A percentile compares a stretch with the other conserved stretches of the same genome.
phyloP scores from a whole-genome alignment of 1,284 basidiomycete species.

The Rhodotorula sp. region DNA sequence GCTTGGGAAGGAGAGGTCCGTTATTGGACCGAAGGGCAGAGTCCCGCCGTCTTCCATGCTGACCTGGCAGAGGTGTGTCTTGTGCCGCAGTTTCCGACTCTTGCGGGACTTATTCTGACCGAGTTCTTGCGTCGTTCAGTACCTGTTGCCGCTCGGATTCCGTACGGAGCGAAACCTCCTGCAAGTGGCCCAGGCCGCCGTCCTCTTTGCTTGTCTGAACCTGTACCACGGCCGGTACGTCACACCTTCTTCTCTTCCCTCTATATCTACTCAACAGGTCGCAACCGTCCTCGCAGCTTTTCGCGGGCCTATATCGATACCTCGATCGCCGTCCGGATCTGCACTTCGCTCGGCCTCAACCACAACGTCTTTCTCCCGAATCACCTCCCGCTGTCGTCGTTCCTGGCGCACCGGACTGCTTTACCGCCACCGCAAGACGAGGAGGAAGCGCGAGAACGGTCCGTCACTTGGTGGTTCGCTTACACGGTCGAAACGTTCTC shows the following conservation, averaged over 20 bases:
- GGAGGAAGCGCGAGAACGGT: slow-evolving; percentile 13
- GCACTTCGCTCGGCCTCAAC: slow-evolving; percentile 63
- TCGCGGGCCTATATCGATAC: slow-evolving; percentile 85
- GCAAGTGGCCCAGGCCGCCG: slow-evolving; percentile 76
- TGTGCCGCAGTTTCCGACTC: too few species aligned
- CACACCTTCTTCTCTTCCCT: not conserved
- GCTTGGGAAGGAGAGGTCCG: slow-evolving; percentile 46
- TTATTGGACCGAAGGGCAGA: slow-evolving; percentile 14
- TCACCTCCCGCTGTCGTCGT: not conserved
- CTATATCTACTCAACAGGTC: not conserved
- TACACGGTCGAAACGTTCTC: slow-evolving; percentile 29
- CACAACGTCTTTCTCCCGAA: slow-evolving; percentile 14
- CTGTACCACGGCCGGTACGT: slow-evolving; percentile 68
- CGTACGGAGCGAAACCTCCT: slow-evolving; percentile 61
- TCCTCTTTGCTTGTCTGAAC: slow-evolving; percentile 78
- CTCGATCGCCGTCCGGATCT: slow-evolving; percentile 75
- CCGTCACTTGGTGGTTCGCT: slow-evolving; percentile 14
- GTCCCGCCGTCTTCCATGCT: slow-evolving; percentile 10
- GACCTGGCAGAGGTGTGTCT: slow-evolving; percentile 4
- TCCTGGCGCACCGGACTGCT: not conserved
- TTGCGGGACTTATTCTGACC: not conserved
- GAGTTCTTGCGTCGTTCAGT: not conserved
- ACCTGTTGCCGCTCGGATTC: slow-evolving; percentile 8
- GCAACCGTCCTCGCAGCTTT: slow-evolving; percentile 52
- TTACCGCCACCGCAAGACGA: slow-evolving; percentile 11